These are phyloP conservation scores for Botrytis sinoallii DNA, from an alignment of 2,329 filamentous ascomycete genomes.

Conservation along the genomic window DNA sequence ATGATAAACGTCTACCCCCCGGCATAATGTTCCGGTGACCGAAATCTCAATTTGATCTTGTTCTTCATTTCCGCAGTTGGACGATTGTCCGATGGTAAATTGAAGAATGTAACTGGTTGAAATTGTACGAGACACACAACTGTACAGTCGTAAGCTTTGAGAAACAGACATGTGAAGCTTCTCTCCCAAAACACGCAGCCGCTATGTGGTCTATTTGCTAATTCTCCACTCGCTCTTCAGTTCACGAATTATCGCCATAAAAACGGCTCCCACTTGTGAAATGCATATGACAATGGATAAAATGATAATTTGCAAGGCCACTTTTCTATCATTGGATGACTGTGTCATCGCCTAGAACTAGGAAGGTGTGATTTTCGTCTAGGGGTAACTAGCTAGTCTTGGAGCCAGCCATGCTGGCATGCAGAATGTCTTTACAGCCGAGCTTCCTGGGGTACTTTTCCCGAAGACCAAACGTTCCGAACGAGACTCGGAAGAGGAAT, in stretches of 20 bases:
- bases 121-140: neutral
- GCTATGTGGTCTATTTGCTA: neutral
- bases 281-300: neutral
- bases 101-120: neutral
- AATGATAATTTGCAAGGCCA: neutral
- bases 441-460: constrained; percentile 10
- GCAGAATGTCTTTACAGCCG: constrained; percentile 8
- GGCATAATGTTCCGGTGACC: constrained; percentile 14
- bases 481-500: neutral
- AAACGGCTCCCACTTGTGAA: neutral
- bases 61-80: constrained; percentile 5
- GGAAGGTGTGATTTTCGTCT: constrained; percentile 12
- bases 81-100: neutral
- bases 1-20: constrained; percentile 10
- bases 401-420: constrained; percentile 11
- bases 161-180: neutral
- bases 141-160: neutral
- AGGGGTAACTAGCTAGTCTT: constrained; percentile 3
- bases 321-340: constrained; percentile 3
- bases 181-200: neutral
- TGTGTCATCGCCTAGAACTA: constrained; percentile 1
- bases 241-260: neutral
- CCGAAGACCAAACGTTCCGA: neutral
- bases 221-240: neutral
- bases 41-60: constrained; percentile 12